Base-by-base conservation (phyloP, 768 basidiomycete genomes). In the Rhodosporidiobolus odoratus region DNA sequence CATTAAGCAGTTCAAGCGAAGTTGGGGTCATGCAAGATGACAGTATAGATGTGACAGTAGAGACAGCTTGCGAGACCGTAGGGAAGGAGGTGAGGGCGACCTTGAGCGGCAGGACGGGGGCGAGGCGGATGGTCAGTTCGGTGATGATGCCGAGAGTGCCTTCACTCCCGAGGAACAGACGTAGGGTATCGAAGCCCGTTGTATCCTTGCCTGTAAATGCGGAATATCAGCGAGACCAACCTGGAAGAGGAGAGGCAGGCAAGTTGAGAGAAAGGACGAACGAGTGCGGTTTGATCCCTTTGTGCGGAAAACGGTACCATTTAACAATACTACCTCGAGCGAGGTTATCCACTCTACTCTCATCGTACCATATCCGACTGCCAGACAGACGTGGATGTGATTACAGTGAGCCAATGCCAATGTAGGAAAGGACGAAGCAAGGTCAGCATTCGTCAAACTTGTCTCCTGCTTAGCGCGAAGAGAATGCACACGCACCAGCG, bases 81-180 rank as follows among this genome's bases (percentile, higher is more conserved):
- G 87, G 86, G 81, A 97, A 97, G 68, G 90, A 89, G 16, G 88
- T 90, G 80, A 96, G 88, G 0, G 91, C 92, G 43, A 94, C 92
- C 71, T 86, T 87, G 6, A 89, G 90, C 0, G 92, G 92, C 5
- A 94, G 75, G 2, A 87, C 76, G 13, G 93, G 92, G 2, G 91
- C 85, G 7, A 96, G 84, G 37, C 91, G 84, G 32, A 96, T 80
- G 0, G 92, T 96, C 84, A 89, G 88, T 82, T 92, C 89, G 0
- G 90, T 92, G 34, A 94, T 86, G 75, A 93, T 89, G 88, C 91
- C 91, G 53, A 94, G 78, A 0, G 91, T 93, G 15, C 91, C 91
- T 80, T 75, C 75, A 38, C 66, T 65, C 16, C 75, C 75, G 48
- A 75, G 57, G 65, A 75, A 75, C 15, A 75, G 65, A 78, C 93